Base-by-base conservation (phyloP, 805 yeast genomes). In the Suhomyces faveliae region DNA sequence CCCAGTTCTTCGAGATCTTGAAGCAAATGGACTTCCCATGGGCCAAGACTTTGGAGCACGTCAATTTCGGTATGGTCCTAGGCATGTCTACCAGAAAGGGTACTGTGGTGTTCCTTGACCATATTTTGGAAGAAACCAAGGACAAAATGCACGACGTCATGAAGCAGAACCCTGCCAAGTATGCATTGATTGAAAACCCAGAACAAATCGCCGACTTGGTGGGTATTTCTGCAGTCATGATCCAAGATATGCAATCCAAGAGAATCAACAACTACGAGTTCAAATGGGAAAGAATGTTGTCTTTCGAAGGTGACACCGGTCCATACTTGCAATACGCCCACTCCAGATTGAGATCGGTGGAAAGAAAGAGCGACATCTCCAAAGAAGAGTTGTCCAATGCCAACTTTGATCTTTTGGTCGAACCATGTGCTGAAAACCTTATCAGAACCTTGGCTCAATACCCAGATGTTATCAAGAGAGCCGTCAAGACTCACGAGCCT, bases 1-100 rank as follows among this genome's bases (percentile, higher is more conserved):
- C 91, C 47, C 99, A 94, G 73, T 88, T 94, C 67, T 92, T 94
- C 70, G 96, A 90, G 72, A 89, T 90, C 56, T 76, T 94, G 64
- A 91, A 91, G 60, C 88, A 88, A 70, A 80, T 92, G 86, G 97
- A 89, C 40, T 82, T 78, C 66, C 85, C 81, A 52, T 94, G 97
- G 97, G 91, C 96, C 43, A 73, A 80, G 54, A 79, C 77, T 50
- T 74, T 92, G 58, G 79, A 78, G 61, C 98, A 92, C 68, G 80
- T 94, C 59, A 92, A 87, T 72, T 94, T 91, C 59, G 99, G 99
- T 69, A 87, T 94, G 96, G 99, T 94, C 43, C 87, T 82, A 63
- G 99, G 99, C 59, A 94, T 94, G 99, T 87, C 96, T 22, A 94
- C 99, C 50, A 85, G 99, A 76, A 88, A 84, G 71, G 99, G 99